Evolutionary conservation across 148 eudicot genomes (phyloP).

Genomic region (Beta vulgaris): DNA sequence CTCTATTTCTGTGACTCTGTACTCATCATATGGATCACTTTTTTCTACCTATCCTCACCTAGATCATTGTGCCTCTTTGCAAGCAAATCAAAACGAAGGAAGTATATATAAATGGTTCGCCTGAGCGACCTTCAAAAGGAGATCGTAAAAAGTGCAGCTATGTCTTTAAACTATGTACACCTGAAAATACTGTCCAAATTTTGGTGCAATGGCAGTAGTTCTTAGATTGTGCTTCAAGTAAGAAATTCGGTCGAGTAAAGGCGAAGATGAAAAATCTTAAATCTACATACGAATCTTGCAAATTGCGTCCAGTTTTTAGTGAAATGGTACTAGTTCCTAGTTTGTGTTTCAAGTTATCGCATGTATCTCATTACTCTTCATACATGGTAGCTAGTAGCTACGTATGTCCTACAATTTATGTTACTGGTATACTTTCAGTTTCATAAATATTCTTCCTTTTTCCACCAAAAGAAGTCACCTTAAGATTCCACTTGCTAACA

Average conservation of each 20-base stretch:
- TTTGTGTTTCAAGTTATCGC: neutral
- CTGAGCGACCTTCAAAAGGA: no score
- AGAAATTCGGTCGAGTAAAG: neutral
- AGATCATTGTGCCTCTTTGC: no score
- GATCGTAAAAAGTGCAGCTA: no score
- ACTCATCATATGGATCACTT: no score
- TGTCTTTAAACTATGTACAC: neutral
- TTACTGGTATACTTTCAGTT: neutral
- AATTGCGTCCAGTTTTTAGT: neutral
- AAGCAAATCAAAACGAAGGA: no score
- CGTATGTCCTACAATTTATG: neutral
- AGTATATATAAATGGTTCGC: neutral
- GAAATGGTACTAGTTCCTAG: constrained; percentile 1
- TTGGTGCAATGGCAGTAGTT: neutral
- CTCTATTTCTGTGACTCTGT: no score
- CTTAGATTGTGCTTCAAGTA: neutral
- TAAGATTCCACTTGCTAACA: constrained; percentile 11
- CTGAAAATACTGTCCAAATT: neutral
- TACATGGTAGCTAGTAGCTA: neutral
- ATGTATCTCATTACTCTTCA: neutral
- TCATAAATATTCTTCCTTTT: constrained; percentile 14
- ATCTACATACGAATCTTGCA: neutral
- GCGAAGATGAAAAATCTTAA: neutral
- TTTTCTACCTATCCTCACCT: no score
- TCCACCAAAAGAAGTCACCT: constrained; percentile 21